Base-by-base conservation (phyloP, 257 asterid species). In the Solanum medicagineum region DNA sequence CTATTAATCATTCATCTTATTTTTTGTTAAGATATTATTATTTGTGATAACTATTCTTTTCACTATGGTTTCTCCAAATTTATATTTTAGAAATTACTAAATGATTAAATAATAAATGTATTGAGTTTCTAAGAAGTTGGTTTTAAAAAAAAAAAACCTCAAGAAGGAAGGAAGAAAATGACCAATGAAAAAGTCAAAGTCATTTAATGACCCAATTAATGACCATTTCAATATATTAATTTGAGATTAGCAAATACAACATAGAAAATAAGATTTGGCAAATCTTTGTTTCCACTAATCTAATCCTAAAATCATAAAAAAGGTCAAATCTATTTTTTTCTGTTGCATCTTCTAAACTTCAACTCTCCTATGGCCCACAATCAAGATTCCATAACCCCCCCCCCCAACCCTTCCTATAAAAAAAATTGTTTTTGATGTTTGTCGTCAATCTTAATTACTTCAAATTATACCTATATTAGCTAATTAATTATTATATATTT, bases 211-310 rank as follows among this genome's bases (percentile, higher is more conserved):
- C 54, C 9, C 45, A 22, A 24, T 80, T 62, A n/a, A 29, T 81
- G 87, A 87, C 29, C 19, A 22, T 22, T 59, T 87, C 87, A 81
- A 53, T 55, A 60, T 60, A 13, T 32, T 66, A 15, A 40, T 36
- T 81, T 13, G 57, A 84, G 75, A 66, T 66, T 66, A 22, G 36
- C 60, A 68, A 65, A 14, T 26, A 62, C 84, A 36, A 63, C 80
- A 86, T 66, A 70, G 83, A 86, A 89, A 88, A 84, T 66, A 74
- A 89, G 95, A 92, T 91, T 88, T 88, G 83, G 88, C 89, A 92
- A 91, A 89, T 89, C 91, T 88, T 22, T 84, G 85, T 86, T 62
- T 81, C 84, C 70, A 63, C 71, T 86, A 84, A 79, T 69, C 29
- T 87, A 87, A 86, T 88, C 90, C 90, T 81, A 63, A 49, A 84